These are phyloP conservation scores for Apiospora rasikravindrae DNA, from an alignment of 2,329 filamentous ascomycete genomes.

Conservation along the genomic window DNA sequence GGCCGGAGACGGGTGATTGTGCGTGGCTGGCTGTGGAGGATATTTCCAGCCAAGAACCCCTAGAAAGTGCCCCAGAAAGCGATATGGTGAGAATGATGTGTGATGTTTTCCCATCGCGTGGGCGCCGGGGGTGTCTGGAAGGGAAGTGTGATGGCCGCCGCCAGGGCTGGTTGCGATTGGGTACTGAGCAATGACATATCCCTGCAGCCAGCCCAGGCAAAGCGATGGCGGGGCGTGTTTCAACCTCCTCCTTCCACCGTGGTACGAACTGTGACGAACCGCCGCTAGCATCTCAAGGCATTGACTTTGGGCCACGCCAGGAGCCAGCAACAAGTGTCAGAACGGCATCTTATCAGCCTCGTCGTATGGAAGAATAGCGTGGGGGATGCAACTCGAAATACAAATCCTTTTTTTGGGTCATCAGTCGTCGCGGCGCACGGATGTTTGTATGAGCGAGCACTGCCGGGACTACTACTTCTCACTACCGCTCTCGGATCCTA, in stretches of 20 bases:
- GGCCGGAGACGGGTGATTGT: background rate
- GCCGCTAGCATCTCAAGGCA: too few relatives aligned
- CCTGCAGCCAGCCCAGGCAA: background rate
- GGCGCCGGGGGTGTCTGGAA: background rate
- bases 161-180: background rate
- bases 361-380: too few relatives aligned
- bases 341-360: background rate
- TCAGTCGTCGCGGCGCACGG: background rate
- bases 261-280: too few relatives aligned
- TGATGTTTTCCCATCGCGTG: background rate
- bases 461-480: background rate
- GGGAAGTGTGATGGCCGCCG: background rate
- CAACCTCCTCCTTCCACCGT: background rate
- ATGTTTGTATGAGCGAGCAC: background rate
- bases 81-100: background rate
- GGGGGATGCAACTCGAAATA: background rate
- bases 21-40: constrained; percentile 6
- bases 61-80: background rate
- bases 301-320: background rate
- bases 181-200: constrained; percentile 5
- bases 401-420: background rate
- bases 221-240: background rate
- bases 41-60: background rate
- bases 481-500: too few relatives aligned
- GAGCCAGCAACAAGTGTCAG: background rate